A percentile compares a stretch with the other conserved stretches of the same genome.
Evolutionary conservation across 352 stramenopile genomes (phyloP).

Genomic region (Phytopythium ostracodes): DNA sequence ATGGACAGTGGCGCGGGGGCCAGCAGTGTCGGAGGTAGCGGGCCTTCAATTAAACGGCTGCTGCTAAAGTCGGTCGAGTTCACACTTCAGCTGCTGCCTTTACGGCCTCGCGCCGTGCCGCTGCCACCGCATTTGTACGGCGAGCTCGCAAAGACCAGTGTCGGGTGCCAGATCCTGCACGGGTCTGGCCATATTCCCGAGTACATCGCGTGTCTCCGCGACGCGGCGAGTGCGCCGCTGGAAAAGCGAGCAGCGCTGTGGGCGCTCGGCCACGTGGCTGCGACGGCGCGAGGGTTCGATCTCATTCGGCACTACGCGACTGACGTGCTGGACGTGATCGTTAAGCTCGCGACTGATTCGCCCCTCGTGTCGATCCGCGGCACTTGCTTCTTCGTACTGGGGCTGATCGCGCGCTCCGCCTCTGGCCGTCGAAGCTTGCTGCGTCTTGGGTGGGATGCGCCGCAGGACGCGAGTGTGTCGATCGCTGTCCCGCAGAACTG

Average conservation of each 20-base stretch:
- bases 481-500: slow-evolving; percentile 82
- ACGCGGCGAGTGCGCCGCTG: slow-evolving; percentile 76
- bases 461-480: slow-evolving; percentile 61
- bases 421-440: slow-evolving; percentile 58
- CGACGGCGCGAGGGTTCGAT: slow-evolving; percentile 74
- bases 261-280: slow-evolving; percentile 79
- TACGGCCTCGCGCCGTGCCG: slow-evolving; percentile 72
- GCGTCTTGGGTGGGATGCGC: slow-evolving; percentile 74
- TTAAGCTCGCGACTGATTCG: slow-evolving; percentile 82
- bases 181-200: slow-evolving; percentile 78
- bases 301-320: slow-evolving; percentile 77
- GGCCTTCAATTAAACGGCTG: slow-evolving; percentile 50
- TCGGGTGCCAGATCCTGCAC: slow-evolving; percentile 78
- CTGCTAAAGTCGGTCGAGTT: slow-evolving; percentile 89
- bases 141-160: slow-evolving; percentile 80
- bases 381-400: slow-evolving; percentile 86
- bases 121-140: slow-evolving; percentile 83
- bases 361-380: slow-evolving; percentile 80
- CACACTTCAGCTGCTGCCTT: slow-evolving; percentile 76
- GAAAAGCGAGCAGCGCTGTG: slow-evolving; percentile 85
- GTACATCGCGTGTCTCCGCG: slow-evolving; percentile 76
- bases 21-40: slow-evolving; percentile 24
- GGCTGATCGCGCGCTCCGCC: slow-evolving; percentile 64
- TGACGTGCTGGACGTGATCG: slow-evolving; percentile 82
- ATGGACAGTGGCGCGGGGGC: slow-evolving; percentile 50